Conservation (phyloP, 306 rosid genomes). For the Vigna nakashimae region DNA sequence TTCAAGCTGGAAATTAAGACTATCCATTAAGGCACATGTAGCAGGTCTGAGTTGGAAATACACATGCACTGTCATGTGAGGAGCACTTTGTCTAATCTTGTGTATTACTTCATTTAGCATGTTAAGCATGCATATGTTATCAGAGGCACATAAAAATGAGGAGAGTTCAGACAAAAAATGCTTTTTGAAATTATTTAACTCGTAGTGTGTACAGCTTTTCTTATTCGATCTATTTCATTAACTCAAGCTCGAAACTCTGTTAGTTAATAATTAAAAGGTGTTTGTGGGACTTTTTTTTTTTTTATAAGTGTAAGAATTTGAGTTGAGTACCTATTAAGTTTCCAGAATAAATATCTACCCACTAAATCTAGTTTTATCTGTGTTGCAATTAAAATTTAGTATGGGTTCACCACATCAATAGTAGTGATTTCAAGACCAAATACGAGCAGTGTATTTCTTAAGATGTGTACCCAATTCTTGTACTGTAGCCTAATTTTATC, state of each 20-base stretch:
- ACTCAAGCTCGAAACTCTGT: background rate
- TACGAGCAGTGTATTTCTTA: too few species aligned
- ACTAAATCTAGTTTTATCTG: conserved; percentile 3
- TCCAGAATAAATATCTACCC: background rate
- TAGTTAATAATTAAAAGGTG: background rate
- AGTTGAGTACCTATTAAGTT: background rate
- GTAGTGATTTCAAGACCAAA: too few species aligned
- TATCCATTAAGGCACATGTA: too few species aligned
- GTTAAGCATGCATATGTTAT: conserved; percentile 25
- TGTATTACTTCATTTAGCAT: conserved; percentile 24
- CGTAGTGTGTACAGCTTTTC: conserved; percentile 30
- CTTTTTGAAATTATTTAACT: conserved; percentile 30
- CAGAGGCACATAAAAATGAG: background rate
- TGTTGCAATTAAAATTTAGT: background rate
- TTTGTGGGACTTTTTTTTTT: background rate
- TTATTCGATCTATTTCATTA: conserved; percentile 14
- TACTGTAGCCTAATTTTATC: too few species aligned
- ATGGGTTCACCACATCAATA: background rate
- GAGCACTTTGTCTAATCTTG: background rate
- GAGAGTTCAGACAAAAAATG: conserved; percentile 5
- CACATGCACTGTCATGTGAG: background rate
- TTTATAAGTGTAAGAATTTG: background rate
- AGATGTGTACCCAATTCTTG: too few species aligned
- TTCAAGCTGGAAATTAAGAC: conserved; percentile 48
- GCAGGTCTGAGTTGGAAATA: too few species aligned